These are phyloP conservation scores for Hordeum pubiflorum DNA, from an alignment of 202 grass and related monocot species.

Conservation along the genomic window DNA sequence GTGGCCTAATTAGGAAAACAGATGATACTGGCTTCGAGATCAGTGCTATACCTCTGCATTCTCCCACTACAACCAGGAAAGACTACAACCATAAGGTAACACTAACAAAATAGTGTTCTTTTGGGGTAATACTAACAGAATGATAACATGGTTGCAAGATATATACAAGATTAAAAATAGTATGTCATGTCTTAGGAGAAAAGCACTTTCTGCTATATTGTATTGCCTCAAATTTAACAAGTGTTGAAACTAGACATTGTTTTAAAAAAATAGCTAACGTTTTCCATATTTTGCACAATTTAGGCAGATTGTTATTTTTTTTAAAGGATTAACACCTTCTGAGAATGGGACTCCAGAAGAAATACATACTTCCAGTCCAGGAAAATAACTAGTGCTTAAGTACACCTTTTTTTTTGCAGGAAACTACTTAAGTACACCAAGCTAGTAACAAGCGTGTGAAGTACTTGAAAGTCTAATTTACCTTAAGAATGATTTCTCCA, in stretches of 20 bases:
- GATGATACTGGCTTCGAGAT: neutral
- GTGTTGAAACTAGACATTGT: neutral
- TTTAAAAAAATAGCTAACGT: neutral
- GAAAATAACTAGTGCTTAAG: neutral
- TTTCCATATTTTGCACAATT: neutral
- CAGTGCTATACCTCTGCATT: neutral
- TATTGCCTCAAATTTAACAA: neutral
- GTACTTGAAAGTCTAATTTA: constrained; percentile 21
- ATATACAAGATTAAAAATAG: neutral
- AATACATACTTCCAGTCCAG: constrained; percentile 8
- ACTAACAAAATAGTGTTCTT: neutral
- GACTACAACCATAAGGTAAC: neutral
- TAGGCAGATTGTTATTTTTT: neutral
- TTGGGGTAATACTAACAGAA: neutral
- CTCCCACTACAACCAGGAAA: neutral
- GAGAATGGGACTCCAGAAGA: constrained; percentile 3
- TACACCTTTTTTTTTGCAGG: neutral
- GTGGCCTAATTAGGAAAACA: neutral
- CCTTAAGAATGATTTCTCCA: constrained; percentile 99
- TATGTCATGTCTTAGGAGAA: neutral
- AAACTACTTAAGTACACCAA: constrained; percentile 17
- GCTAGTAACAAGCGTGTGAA: neutral
- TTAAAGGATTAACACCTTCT: neutral
- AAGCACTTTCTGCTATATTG: neutral
- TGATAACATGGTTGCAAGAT: neutral